phyloP scores from a whole-genome alignment of 2,329 filamentous ascomycete genomes.

The Fusarium sp. region DNA sequence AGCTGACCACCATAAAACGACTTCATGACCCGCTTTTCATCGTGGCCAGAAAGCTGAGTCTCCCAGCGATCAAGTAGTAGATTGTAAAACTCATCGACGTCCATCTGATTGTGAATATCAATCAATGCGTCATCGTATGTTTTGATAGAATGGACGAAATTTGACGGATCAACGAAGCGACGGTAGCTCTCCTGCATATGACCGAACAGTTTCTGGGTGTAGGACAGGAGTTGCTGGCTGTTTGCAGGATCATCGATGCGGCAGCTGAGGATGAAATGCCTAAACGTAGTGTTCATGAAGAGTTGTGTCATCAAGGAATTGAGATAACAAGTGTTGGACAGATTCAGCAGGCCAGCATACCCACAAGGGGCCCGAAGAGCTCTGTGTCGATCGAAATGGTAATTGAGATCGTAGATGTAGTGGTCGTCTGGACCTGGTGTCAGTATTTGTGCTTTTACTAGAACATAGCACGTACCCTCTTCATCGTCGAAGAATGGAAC shows the following conservation, averaged over 20 bases:
- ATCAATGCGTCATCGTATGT: conserved; percentile 86
- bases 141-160: conserved; percentile 78
- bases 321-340: conserved; percentile 96
- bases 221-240: conserved; percentile 74
- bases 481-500: conserved; percentile 51
- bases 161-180: conserved; percentile 76
- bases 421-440: conserved; percentile 50
- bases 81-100: conserved; percentile 98
- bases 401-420: conserved; percentile 69
- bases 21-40: conserved; percentile 77
- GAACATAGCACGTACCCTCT: conserved; percentile 48
- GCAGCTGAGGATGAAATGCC: conserved; percentile 81
- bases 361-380: conserved; percentile 80
- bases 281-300: conserved; percentile 93
- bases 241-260: conserved; percentile 62
- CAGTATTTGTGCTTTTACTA: conserved; percentile 7
- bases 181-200: conserved; percentile 85
- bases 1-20: conserved; percentile 91
- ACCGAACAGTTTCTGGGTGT: conserved; percentile 84
- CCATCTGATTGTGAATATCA: conserved; percentile 92
- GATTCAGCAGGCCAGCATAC: conserved; percentile 89
- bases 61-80: conserved; percentile 93
- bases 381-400: conserved; percentile 70
- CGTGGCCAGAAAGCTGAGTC: conserved; percentile 73
- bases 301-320: conserved; percentile 95